Percentiles rank a stretch among this genome's conserved stretches.
phyloP scores from a whole-genome alignment of 2,329 filamentous ascomycete genomes.

The Colletotrichum cereale region DNA sequence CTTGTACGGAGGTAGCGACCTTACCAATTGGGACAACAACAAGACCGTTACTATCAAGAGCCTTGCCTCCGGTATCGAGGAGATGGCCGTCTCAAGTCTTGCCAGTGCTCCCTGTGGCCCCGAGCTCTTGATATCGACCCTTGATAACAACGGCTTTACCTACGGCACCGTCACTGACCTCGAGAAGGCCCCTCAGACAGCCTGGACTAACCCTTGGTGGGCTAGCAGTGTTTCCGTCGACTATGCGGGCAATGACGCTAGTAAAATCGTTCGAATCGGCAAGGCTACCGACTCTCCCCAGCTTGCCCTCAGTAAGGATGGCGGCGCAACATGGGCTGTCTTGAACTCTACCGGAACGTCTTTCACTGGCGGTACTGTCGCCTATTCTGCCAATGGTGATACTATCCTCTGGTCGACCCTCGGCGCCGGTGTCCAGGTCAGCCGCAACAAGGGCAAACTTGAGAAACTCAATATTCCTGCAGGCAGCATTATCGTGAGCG shows the following conservation, averaged over 20 bases:
- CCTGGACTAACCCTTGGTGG: slow-evolving; percentile 63
- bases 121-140: slow-evolving; percentile 64
- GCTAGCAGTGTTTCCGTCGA: slow-evolving; percentile 60
- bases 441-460: slow-evolving; percentile 57
- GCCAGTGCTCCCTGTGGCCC: slow-evolving; percentile 63
- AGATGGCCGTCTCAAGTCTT: slow-evolving; percentile 63
- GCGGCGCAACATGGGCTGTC: slow-evolving; percentile 62
- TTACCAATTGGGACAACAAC: slow-evolving; percentile 66
- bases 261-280: slow-evolving; percentile 64
- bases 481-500: slow-evolving; percentile 63
- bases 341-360: slow-evolving; percentile 60
- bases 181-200: slow-evolving; percentile 55
- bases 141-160: slow-evolving; percentile 66
- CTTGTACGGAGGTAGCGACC: slow-evolving; percentile 64
- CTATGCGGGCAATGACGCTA: slow-evolving; percentile 60
- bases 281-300: slow-evolving; percentile 57
- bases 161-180: slow-evolving; percentile 55
- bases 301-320: slow-evolving; percentile 62
- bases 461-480: slow-evolving; percentile 58
- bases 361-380: slow-evolving; percentile 59
- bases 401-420: slow-evolving; percentile 62
- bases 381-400: slow-evolving; percentile 64
- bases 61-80: slow-evolving; percentile 67
- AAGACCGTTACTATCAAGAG: slow-evolving; percentile 63
- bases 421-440: slow-evolving; percentile 56